Evolutionary conservation across 164 flowering plant species (phyloP).

Genomic region (Berberis vulgaris): DNA sequence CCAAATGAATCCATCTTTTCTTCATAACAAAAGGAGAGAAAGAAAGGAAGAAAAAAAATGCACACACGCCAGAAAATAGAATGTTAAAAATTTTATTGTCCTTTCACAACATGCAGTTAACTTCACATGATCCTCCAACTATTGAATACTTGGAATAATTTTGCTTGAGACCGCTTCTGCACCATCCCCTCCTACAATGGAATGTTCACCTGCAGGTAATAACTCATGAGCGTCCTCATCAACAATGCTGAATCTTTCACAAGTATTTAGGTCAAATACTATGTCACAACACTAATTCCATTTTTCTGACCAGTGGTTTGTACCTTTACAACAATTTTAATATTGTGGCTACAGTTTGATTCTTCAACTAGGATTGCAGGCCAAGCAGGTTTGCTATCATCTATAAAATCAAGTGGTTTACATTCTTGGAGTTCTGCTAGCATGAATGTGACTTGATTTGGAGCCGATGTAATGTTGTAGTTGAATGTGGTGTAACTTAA

Average conservation of each 20-base stretch:
- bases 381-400: neutral
- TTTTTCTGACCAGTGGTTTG: neutral
- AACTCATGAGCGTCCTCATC: neutral
- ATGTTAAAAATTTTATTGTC: too few species aligned
- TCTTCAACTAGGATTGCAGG: slow-evolving; percentile 1
- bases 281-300: neutral
- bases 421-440: neutral
- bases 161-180: too few species aligned
- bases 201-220: slow-evolving; percentile 1
- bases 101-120: too few species aligned
- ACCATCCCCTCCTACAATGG: neutral
- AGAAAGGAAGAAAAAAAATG: too few species aligned
- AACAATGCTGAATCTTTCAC: slow-evolving; percentile 3
- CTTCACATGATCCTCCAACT: too few species aligned
- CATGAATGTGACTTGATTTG: slow-evolving; percentile 1
- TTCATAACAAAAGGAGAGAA: too few species aligned
- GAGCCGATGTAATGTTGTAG: slow-evolving; percentile 23
- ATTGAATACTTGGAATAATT: too few species aligned
- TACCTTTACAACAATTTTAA: neutral
- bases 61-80: too few species aligned
- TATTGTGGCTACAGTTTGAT: neutral
- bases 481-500: slow-evolving; percentile 56
- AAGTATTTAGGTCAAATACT: slow-evolving; percentile 3
- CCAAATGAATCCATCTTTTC: too few species aligned
- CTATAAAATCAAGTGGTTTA: neutral